Base-by-base conservation (phyloP, 148 eudicot species). In the Spergularia bocconei region DNA sequence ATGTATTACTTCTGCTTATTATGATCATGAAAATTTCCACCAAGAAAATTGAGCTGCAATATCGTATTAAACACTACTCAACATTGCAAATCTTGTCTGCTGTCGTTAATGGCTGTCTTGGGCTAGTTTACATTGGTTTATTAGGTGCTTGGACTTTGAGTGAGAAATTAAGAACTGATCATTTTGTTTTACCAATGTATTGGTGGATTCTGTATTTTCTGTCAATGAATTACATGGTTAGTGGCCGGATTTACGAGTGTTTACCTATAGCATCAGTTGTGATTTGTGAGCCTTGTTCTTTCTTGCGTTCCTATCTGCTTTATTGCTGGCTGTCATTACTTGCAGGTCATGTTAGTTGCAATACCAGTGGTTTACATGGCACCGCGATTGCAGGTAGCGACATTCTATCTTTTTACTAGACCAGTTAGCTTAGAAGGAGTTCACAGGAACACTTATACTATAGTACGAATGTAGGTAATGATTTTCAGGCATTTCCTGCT, bases 341-440 rank as follows among this genome's bases (percentile, higher is more conserved):
- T 90, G 93, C 93, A 84, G 83, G 93, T 92, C 68, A 81, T 95
- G 78, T 84, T 95, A 69, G 85, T 90, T 79, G 83, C 91, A 20
- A 64, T 91, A 76, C 97, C 97, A 1, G 84, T 94, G 75, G 74
- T 91, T 39, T 85, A 65, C 61, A 57, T 91, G 71, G 88, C 91
- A 20, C 73, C 91, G 63, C 85, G 79, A 53, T 77, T 90, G 67
- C 97, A 94, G 97, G 98, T 92, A 82, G 76, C n/a, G n/a, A 29
- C 33, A 2, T 29, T 29, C 33, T 29, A 29, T 29, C 33, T 29
- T 29, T 29, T 29, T 29, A 29, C 1, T 29, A 29, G 2, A 29
- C 33, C 33, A 29, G 33, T 29, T 29, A 29, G 33, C 33, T 29
- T 29, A 29, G 33, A 29, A 29, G 33, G 33, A 29, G 33, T n/a